These are phyloP conservation scores for Cenococcum geophilum DNA, from an alignment of 495 filamentous ascomycete genomes.

Conservation along the genomic window DNA sequence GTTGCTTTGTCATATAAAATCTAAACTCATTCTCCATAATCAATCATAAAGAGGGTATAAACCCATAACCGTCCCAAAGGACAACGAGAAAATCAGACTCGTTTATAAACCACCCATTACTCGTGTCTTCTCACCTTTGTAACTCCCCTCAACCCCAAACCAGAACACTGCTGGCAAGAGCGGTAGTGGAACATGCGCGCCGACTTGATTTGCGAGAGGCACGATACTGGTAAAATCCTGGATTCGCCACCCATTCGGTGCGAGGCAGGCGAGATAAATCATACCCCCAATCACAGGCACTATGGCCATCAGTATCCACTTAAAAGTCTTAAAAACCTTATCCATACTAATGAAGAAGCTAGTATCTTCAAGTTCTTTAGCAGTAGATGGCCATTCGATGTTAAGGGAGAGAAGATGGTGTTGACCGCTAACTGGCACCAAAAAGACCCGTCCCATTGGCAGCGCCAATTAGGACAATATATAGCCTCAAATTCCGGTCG, in stretches of 20 bases:
- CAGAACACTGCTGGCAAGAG: not conserved
- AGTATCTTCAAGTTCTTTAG: constrained; percentile 47
- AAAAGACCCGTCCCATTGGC: no score
- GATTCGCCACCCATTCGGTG: constrained; percentile 33
- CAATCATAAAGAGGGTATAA: not conserved
- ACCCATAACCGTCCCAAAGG: not conserved
- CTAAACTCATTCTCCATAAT: not conserved
- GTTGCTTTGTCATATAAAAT: not conserved
- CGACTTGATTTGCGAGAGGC: constrained; percentile 34
- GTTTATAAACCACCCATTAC: not conserved
- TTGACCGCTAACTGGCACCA: no score
- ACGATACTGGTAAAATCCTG: constrained; percentile 33
- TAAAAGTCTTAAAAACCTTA: constrained; percentile 30
- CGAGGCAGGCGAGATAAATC: constrained; percentile 31
- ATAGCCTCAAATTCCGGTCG: constrained; percentile 45
- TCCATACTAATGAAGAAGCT: constrained; percentile 29
- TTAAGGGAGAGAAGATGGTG: constrained; percentile 65
- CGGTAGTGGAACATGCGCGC: constrained; percentile 13
- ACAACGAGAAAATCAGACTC: not conserved
- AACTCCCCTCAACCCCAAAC: no score
- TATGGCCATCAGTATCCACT: constrained; percentile 29
- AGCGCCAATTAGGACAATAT: no score
- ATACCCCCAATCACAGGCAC: constrained; percentile 25
- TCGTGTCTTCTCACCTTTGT: not conserved
- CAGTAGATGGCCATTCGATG: constrained; percentile 63